These are phyloP conservation scores for Lablab purpureus DNA, from an alignment of 306 rosid genomes.

Conservation along the genomic window DNA sequence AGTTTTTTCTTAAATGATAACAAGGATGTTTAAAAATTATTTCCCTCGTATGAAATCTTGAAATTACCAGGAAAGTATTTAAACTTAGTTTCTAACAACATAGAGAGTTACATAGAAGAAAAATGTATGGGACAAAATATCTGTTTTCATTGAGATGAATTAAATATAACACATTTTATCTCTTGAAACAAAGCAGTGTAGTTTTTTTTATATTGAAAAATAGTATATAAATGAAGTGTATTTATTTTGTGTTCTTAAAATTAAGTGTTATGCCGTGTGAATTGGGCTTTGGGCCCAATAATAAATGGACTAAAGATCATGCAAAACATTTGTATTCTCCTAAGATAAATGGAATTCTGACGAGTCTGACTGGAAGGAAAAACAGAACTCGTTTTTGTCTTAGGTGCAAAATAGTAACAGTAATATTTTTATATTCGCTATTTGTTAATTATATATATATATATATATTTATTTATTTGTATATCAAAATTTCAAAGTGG, in stretches of 20 bases:
- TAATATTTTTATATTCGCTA: too few relatives aligned
- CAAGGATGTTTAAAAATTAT: background rate
- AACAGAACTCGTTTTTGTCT: background rate
- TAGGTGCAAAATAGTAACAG: too few relatives aligned
- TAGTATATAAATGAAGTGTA: background rate
- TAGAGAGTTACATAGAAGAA: background rate
- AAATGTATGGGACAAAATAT: background rate
- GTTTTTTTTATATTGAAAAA: background rate
- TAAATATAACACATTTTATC: background rate
- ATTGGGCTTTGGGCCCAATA: slow-evolving; percentile 1
- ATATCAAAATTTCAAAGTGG: too few relatives aligned
- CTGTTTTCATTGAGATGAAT: background rate
- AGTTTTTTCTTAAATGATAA: background rate
- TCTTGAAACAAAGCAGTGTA: background rate
- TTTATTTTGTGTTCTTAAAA: background rate
- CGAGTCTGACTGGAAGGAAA: background rate
- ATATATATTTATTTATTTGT: too few relatives aligned
- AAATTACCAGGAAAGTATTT: background rate
- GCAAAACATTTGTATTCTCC: background rate
- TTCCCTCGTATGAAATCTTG: background rate
- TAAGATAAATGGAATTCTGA: too few relatives aligned
- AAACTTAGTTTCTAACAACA: background rate
- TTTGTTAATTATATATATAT: too few relatives aligned
- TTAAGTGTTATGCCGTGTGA: background rate
- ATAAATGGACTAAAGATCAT: background rate